Percentiles rank a stretch among this genome's conserved stretches.
Conservation (phyloP, 1,139 yeast genomes). For the Yamadazyma jaroonii region DNA sequence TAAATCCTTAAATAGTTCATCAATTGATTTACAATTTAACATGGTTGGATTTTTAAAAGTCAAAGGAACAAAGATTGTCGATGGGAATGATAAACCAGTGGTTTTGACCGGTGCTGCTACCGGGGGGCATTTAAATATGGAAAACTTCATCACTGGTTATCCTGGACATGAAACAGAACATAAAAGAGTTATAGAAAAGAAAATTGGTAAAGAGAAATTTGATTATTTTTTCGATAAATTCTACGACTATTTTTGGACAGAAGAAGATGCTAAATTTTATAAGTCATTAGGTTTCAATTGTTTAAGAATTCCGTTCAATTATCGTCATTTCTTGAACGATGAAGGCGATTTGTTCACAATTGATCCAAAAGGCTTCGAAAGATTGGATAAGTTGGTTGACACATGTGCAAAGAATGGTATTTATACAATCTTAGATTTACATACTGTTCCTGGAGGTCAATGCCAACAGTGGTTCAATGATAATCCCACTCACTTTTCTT, state of each 20-base stretch:
- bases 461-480: conserved; percentile 48
- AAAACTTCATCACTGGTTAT: conserved; percentile 45
- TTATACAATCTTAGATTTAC: conserved; percentile 41
- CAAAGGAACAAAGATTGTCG: conserved; percentile 36
- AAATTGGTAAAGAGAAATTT: conserved; percentile 37
- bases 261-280: conserved; percentile 37
- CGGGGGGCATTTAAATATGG: conserved; percentile 38
- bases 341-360: conserved; percentile 30
- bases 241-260: conserved; percentile 45
- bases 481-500: conserved; percentile 36
- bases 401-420: conserved; percentile 32
- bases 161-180: conserved; percentile 46
- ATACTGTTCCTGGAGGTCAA: conserved; percentile 48
- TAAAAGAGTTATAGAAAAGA: conserved; percentile 26
- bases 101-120: conserved; percentile 36
- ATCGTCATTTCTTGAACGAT: conserved; percentile 41
- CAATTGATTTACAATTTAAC: neutral
- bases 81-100: conserved; percentile 22
- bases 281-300: conserved; percentile 36
- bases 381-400: conserved; percentile 34
- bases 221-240: conserved; percentile 41
- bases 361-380: conserved; percentile 35
- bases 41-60: conserved; percentile 7
- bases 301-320: conserved; percentile 42
- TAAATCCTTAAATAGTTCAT: neutral